Evolutionary conservation across 2,329 filamentous ascomycete genomes (phyloP).

Genomic region (Cytospora piceae): DNA sequence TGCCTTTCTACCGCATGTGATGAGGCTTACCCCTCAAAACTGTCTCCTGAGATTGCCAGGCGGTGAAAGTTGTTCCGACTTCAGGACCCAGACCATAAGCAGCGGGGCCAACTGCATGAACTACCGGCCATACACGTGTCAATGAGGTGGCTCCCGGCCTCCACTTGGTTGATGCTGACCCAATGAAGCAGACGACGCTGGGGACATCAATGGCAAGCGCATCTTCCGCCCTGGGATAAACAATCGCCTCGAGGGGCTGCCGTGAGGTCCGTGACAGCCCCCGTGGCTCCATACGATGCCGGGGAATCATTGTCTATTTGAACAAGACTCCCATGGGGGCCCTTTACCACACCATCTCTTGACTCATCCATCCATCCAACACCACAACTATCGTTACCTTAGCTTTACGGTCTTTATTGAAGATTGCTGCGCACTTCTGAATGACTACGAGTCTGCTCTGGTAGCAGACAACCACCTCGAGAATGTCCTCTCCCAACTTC

Average conservation of each 20-base stretch:
- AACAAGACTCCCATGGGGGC: conserved; percentile 1
- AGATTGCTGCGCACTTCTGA: conserved; percentile 25
- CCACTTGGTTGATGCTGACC: conserved; percentile 11
- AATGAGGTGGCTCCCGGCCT: conserved; percentile 13
- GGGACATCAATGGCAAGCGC: conserved; percentile 4
- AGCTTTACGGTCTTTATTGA: conserved; percentile 7
- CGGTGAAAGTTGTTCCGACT: conserved; percentile 16
- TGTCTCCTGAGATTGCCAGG: not conserved
- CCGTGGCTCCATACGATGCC: conserved; percentile 18
- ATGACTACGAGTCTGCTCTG: conserved; percentile 11
- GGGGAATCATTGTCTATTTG: conserved; percentile 17
- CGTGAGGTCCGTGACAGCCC: conserved; percentile 18
- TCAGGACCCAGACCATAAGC: conserved; percentile 7
- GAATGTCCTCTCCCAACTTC: conserved; percentile 7
- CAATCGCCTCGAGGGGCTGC: conserved; percentile 15
- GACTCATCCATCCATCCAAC: conserved; percentile 5
- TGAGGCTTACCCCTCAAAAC: not conserved
- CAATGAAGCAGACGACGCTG: conserved; percentile 17
- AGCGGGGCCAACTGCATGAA: conserved; percentile 20
- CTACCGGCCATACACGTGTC: conserved; percentile 22
- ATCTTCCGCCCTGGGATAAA: conserved; percentile 2
- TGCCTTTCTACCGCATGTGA: not conserved
- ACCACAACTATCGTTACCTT: conserved; percentile 3
- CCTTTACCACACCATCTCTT: not conserved
- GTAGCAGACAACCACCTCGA: conserved; percentile 12